Conservation (phyloP, 345 rosid species). For the Zanthoxylum bungeanum region DNA sequence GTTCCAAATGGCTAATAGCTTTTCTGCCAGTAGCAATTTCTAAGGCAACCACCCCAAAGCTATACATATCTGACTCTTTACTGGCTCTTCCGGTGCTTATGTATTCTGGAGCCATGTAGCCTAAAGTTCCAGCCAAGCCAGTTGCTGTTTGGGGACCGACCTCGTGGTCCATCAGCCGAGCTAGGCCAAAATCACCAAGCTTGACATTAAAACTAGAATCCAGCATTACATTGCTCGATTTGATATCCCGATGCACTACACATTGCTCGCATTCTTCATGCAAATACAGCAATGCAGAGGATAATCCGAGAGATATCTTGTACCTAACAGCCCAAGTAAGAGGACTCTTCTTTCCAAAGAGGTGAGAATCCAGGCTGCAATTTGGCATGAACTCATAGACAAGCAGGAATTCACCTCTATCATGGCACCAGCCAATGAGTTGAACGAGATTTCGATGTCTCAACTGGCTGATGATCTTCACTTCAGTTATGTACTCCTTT, state of each 20-base stretch:
- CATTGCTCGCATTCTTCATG: slow-evolving; percentile 69
- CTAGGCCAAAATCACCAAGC: slow-evolving; percentile 16
- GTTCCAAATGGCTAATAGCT: neutral
- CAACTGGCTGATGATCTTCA: slow-evolving; percentile 9
- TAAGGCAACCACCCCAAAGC: too few relatives aligned
- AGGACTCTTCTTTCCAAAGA: slow-evolving; percentile 34
- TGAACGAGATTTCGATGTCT: slow-evolving; percentile 10
- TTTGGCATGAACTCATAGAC: slow-evolving; percentile 76
- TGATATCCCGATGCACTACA: slow-evolving; percentile 60
- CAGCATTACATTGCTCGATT: slow-evolving; percentile 57
- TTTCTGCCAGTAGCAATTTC: too few relatives aligned
- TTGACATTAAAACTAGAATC: slow-evolving; percentile 1
- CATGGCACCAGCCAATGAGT: slow-evolving; percentile 13
- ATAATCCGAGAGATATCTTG: slow-evolving; percentile 44
- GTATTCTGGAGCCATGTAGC: too few relatives aligned
- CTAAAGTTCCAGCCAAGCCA: slow-evolving; percentile 46
- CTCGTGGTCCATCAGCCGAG: slow-evolving; percentile 16
- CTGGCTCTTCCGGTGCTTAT: too few relatives aligned
- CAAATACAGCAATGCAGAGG: slow-evolving; percentile 55
- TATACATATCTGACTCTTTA: too few relatives aligned
- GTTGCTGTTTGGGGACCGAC: slow-evolving; percentile 42
- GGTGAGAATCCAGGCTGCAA: slow-evolving; percentile 55
- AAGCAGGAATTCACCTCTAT: too few relatives aligned
- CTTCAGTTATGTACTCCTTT: slow-evolving; percentile 28
- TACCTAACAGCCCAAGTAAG: slow-evolving; percentile 47